These are phyloP conservation scores for Bacterosira constricta DNA, from an alignment of 108 stramenopile species.

Conservation along the genomic window DNA sequence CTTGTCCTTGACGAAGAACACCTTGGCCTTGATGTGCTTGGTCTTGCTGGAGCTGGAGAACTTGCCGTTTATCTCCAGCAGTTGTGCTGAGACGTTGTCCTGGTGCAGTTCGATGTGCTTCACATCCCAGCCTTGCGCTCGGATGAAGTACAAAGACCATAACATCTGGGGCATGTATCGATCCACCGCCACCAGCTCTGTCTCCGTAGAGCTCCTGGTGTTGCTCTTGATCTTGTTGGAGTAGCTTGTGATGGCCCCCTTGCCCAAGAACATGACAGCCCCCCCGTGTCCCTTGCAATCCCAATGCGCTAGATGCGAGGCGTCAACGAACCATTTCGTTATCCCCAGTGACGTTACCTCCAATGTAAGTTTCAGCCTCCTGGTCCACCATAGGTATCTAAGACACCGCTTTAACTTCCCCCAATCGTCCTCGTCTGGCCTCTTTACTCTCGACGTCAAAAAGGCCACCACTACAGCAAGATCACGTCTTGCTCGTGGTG, in stretches of 20 bases:
- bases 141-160: constrained; percentile 56
- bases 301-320: constrained; percentile 47
- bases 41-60: constrained; percentile 50
- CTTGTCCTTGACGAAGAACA: no score
- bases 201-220: constrained; percentile 57
- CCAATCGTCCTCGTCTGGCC: no score
- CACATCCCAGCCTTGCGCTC: constrained; percentile 51
- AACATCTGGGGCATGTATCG: constrained; percentile 41
- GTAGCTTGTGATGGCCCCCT: constrained; percentile 19
- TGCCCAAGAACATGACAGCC: constrained; percentile 46
- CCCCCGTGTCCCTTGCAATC: constrained; percentile 59
- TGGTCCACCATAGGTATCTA: no score
- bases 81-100: constrained; percentile 60
- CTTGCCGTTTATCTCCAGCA: constrained; percentile 53
- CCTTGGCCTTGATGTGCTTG: no score
- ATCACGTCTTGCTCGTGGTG: no score
- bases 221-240: constrained; percentile 45
- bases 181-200: constrained; percentile 52
- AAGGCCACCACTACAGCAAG: no score
- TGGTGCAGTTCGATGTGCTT: constrained; percentile 40
- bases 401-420: no score
- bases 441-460: no score
- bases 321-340: constrained; percentile 68
- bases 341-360: no score
- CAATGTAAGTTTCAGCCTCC: no score